Evolutionary conservation across 805 yeast species (phyloP).

Genomic region (Candida bentonensis): DNA sequence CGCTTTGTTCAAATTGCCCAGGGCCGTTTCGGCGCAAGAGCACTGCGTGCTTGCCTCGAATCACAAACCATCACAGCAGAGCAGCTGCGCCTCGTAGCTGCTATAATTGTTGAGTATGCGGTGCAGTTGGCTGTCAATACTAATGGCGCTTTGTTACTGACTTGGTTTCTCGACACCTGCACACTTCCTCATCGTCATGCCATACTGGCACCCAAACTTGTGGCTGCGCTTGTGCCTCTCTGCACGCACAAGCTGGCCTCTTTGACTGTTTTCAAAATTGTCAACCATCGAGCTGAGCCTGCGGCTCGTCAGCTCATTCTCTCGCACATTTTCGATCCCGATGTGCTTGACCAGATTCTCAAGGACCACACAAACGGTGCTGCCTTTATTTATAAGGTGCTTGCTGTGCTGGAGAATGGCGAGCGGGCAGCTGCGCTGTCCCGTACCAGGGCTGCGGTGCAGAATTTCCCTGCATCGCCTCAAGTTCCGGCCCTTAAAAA

Average conservation of each 20-base stretch:
- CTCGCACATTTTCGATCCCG: slow-evolving; percentile 40
- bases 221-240: slow-evolving; percentile 47
- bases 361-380: slow-evolving; percentile 58
- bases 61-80: slow-evolving; percentile 52
- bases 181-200: slow-evolving; percentile 22
- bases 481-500: slow-evolving; percentile 64
- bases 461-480: slow-evolving; percentile 39
- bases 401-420: slow-evolving; percentile 47
- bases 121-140: slow-evolving; percentile 67
- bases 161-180: slow-evolving; percentile 91
- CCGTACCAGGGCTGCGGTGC: slow-evolving; percentile 33
- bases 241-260: slow-evolving; percentile 78
- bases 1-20: slow-evolving; percentile 69
- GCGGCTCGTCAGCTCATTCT: slow-evolving; percentile 48
- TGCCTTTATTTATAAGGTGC: slow-evolving; percentile 62
- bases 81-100: slow-evolving; percentile 59
- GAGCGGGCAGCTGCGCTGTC: slow-evolving; percentile 43
- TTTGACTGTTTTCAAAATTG: slow-evolving; percentile 59
- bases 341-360: slow-evolving; percentile 42
- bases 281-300: slow-evolving; percentile 55
- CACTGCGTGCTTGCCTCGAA: slow-evolving; percentile 86
- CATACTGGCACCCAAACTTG: slow-evolving; percentile 46
- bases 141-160: slow-evolving; percentile 78
- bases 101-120: slow-evolving; percentile 63
- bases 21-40: slow-evolving; percentile 90